Evolutionary conservation across 1,139 yeast species (phyloP).

Genomic region (Sporopachydermia cereana): DNA sequence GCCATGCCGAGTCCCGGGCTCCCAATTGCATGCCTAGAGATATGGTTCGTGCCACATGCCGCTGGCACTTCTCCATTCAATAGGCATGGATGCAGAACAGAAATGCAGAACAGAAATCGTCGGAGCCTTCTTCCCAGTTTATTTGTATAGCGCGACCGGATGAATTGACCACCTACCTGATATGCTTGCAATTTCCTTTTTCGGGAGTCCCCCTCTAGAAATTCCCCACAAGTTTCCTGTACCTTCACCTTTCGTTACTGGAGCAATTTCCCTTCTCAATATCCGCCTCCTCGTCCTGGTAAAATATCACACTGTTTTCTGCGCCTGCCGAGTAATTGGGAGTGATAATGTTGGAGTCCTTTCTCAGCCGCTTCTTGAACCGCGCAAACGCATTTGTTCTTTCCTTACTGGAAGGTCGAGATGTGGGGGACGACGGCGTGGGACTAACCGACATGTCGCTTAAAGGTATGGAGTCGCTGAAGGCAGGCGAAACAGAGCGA

Average conservation of each 20-base stretch:
- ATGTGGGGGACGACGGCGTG: background rate
- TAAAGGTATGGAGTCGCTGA: background rate
- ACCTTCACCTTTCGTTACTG: background rate
- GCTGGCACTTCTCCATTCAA: no score
- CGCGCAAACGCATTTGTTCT: background rate
- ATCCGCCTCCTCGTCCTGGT: background rate
- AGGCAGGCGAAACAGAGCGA: background rate
- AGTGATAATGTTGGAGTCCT: background rate
- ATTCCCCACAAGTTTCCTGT: no score
- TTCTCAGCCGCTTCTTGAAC: background rate
- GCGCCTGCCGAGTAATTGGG: background rate
- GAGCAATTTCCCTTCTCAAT: background rate
- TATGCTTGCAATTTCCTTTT: constrained; percentile 1
- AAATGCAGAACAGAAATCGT: no score
- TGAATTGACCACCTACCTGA: no score
- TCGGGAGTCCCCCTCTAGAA: no score
- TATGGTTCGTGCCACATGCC: no score
- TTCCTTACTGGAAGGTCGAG: background rate
- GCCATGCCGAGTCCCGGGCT: no score
- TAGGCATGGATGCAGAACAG: no score
- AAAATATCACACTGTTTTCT: background rate
- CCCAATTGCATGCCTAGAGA: no score
- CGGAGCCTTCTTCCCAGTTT: no score
- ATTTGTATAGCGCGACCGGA: no score
- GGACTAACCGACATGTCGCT: background rate